Conservation (phyloP, 2,329 filamentous ascomycete genomes). For the Aspergillus bombycis region DNA sequence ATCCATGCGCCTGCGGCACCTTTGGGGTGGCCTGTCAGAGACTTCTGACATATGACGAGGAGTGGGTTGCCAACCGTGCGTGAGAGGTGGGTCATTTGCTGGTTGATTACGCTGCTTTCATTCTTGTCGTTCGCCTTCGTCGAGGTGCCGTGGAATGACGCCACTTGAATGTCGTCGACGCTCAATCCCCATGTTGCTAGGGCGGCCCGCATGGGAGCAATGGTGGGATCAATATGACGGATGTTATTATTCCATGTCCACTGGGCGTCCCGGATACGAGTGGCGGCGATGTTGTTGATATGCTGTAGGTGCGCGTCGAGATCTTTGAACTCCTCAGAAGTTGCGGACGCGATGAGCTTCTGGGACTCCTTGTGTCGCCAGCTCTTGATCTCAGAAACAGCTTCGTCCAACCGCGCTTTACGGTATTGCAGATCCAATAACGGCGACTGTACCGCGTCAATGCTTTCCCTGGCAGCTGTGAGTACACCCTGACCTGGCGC, state of each 20-base stretch:
- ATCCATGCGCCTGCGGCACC: conserved; percentile 98
- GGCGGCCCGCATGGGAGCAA: conserved; percentile 92
- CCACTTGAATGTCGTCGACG: conserved; percentile 90
- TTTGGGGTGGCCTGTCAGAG: conserved; percentile 95
- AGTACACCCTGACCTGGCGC: conserved; percentile 96
- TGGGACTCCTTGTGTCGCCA: conserved; percentile 96
- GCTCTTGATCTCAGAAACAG: conserved; percentile 90
- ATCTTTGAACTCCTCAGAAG: conserved; percentile 55
- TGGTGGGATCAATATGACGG: conserved; percentile 94
- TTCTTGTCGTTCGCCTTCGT: conserved; percentile 99
- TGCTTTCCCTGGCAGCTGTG: conserved; percentile 88
- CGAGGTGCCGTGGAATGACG: conserved; percentile 98
- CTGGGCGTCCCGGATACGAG: conserved; percentile 57
- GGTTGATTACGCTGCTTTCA: conserved; percentile 94
- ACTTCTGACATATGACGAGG: conserved; percentile 96
- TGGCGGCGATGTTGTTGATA: conserved; percentile 35
- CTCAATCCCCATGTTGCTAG: conserved; percentile 98
- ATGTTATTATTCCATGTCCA: conserved; percentile 96
- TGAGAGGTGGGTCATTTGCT: conserved; percentile 92
- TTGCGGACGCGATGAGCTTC: conserved; percentile 64
- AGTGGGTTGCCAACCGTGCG: conserved; percentile 95
- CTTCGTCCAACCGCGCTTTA: conserved; percentile 88
- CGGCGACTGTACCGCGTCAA: conserved; percentile 90
- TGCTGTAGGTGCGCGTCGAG: conserved; percentile 70
- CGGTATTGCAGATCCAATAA: conserved; percentile 97